phyloP scores from a whole-genome alignment of 2,329 filamentous ascomycete genomes.

The Penicillium occitanis region DNA sequence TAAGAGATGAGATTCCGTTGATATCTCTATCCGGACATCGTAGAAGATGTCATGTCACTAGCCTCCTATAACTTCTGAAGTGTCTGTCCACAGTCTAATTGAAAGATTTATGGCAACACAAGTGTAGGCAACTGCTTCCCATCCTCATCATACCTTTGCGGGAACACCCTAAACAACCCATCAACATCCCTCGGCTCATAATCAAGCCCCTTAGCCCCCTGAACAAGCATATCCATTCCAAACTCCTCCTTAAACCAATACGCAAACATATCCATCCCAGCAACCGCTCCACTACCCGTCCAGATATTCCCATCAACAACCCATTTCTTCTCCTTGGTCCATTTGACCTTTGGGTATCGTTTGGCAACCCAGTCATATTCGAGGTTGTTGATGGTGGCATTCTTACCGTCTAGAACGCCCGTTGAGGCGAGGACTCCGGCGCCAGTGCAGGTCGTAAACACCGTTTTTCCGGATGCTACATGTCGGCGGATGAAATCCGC shows the following conservation, averaged over 20 bases:
- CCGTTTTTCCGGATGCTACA: conserved; percentile 38
- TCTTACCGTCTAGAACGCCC: conserved; percentile 45
- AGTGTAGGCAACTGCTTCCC: conserved; percentile 34
- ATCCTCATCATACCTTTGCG: conserved; percentile 31
- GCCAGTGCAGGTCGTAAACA: conserved; percentile 26
- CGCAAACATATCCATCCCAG: conserved; percentile 49
- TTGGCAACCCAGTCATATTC: conserved; percentile 32
- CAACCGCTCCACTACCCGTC: conserved; percentile 48
- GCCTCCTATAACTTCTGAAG: background rate
- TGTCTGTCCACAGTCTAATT: background rate
- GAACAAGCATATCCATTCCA: conserved; percentile 32
- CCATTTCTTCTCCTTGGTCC: conserved; percentile 48
- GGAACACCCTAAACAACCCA: conserved; percentile 31
- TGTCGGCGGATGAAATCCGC: conserved; percentile 37
- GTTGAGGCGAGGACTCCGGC: conserved; percentile 27
- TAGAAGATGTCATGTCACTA: background rate
- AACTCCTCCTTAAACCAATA: conserved; percentile 43
- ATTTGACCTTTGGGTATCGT: conserved; percentile 44
- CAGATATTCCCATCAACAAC: conserved; percentile 49
- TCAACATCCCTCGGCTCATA: conserved; percentile 40
- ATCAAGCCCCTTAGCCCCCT: conserved; percentile 31
- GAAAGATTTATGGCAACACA: conserved; percentile 21
- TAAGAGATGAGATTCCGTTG: background rate
- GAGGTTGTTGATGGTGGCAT: conserved; percentile 46
- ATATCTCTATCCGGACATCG: background rate